A percentile compares a stretch with the other conserved stretches of the same genome.
Evolutionary conservation across 2,329 filamentous ascomycete genomes (phyloP).

Genomic region (Penicillium sp.): DNA sequence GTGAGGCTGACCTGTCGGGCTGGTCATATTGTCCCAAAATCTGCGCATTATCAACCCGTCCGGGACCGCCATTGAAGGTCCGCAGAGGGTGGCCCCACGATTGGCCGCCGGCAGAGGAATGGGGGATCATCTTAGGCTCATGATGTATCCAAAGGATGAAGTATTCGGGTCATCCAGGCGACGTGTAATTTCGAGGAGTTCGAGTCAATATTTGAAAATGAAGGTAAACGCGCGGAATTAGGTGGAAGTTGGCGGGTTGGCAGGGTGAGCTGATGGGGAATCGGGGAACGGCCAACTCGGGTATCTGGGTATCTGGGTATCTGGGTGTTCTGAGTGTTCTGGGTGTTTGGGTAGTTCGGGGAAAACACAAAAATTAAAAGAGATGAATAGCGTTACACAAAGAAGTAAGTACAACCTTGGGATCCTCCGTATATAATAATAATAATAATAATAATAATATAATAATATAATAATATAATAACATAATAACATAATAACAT

Average conservation of each 20-base stretch:
- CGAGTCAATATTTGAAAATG: background rate
- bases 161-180: constrained; percentile 27
- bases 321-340: background rate
- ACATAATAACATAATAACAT: too few species aligned
- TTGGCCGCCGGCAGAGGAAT: constrained; percentile 43
- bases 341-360: background rate
- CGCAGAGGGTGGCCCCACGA: constrained; percentile 39
- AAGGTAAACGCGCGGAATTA: background rate
- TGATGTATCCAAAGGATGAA: constrained; percentile 32
- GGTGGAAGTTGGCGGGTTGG: background rate
- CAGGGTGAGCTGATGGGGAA: constrained; percentile 4
- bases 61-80: constrained; percentile 32
- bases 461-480: too few species aligned
- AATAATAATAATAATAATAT: too few species aligned
- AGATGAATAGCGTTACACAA: background rate
- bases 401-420: background rate
- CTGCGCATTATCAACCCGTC: constrained; percentile 30
- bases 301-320: constrained; percentile 2
- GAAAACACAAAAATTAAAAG: background rate
- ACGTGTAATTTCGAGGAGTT: background rate
- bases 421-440: background rate
- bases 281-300: constrained; percentile 1
- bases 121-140: constrained; percentile 44
- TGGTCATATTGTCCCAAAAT: constrained; percentile 24
- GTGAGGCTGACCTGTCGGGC: constrained; percentile 28